Conservation (phyloP, 2,329 filamentous ascomycete species). For the Helminthosporium solani region DNA sequence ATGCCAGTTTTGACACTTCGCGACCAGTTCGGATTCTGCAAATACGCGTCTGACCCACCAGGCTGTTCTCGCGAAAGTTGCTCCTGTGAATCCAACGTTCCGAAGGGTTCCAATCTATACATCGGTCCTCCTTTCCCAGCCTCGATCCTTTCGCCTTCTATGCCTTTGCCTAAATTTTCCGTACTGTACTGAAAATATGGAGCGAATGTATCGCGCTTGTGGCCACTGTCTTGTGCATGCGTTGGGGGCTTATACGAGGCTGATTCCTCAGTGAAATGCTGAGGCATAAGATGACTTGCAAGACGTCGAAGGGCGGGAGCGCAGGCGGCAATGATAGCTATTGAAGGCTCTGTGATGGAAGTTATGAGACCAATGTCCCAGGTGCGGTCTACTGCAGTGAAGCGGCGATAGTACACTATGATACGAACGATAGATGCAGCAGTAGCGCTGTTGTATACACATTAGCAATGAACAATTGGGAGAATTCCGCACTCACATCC, state of each 20-base stretch:
- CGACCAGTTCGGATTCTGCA: conserved; percentile 2
- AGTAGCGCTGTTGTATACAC: conserved; percentile 23
- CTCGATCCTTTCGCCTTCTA: conserved; percentile 5
- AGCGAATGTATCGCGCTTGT: conserved; percentile 6
- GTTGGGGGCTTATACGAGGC: conserved; percentile 4
- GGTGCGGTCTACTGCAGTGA: conserved; percentile 35
- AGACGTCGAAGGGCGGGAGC: conserved; percentile 55
- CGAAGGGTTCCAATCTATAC: conserved; percentile 19
- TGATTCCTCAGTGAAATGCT: conserved; percentile 28
- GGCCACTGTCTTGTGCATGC: background rate
- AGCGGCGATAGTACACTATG: conserved; percentile 44
- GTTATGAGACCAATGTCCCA: conserved; percentile 42
- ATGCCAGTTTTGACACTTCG: conserved; percentile 18
- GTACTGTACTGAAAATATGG: conserved; percentile 1
- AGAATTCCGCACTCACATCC: conserved; percentile 27
- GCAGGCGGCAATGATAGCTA: conserved; percentile 56
- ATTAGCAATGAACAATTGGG: background rate
- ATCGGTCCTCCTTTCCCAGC: conserved; percentile 7
- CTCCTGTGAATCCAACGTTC: conserved; percentile 19
- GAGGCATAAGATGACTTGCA: conserved; percentile 37
- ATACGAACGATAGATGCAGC: conserved; percentile 41
- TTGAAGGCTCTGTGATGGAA: conserved; percentile 42
- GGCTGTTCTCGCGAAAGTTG: conserved; percentile 1
- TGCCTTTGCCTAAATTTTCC: conserved; percentile 5
- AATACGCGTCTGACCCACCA: background rate